phyloP scores from a whole-genome alignment of 202 grass and related monocot species.

The Hordeum pubiflorum region DNA sequence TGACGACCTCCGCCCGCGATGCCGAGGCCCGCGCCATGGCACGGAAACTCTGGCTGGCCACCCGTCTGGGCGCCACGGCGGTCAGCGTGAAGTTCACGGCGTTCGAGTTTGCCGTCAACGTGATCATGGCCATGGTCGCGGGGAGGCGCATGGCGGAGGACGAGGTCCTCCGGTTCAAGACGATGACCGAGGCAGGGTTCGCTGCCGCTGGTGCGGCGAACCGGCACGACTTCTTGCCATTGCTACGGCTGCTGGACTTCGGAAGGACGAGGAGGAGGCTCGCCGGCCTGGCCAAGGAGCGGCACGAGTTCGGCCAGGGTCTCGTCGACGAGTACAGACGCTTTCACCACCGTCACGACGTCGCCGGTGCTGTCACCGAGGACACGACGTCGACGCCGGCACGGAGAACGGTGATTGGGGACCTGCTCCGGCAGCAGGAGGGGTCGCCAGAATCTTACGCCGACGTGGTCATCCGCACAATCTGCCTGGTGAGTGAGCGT shows the following conservation, averaged over 20 bases:
- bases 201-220: conserved; percentile 22
- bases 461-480: conserved; percentile 35
- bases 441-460: conserved; percentile 34
- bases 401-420: conserved; percentile 34
- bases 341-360: background rate
- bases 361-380: background rate
- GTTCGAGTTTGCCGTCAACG: conserved; percentile 34
- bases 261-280: conserved; percentile 14
- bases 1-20: conserved; percentile 5
- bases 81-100: conserved; percentile 31
- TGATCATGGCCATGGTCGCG: conserved; percentile 53
- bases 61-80: background rate
- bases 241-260: conserved; percentile 37
- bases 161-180: conserved; percentile 25
- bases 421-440: conserved; percentile 46
- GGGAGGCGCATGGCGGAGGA: conserved; percentile 25
- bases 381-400: background rate
- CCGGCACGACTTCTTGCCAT: conserved; percentile 38
- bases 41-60: conserved; percentile 15
- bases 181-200: conserved; percentile 25
- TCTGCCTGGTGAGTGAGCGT: conserved; percentile 29
- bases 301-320: conserved; percentile 27
- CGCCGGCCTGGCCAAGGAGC: conserved; percentile 1
- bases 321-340: conserved; percentile 40
- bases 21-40: conserved; percentile 35